Conservation (phyloP, 176 grass and related monocot genomes). For the Bonia amplexicaulis region DNA sequence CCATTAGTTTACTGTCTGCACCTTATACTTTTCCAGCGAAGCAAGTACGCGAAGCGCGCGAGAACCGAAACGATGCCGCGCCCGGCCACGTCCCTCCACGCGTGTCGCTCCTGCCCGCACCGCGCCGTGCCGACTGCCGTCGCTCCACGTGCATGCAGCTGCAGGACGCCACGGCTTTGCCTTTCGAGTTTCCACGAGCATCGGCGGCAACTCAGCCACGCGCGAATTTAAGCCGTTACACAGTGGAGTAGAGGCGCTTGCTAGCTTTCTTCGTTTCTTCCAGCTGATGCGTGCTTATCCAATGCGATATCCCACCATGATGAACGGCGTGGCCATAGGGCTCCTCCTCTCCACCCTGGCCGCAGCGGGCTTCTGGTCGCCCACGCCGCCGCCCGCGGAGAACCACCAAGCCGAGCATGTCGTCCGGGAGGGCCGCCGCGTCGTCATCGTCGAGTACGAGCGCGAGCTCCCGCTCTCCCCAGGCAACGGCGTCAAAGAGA, state of each 20-base stretch:
- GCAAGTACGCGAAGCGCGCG: not conserved
- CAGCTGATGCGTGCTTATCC: not conserved
- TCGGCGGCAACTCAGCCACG: not conserved
- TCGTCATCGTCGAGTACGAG: conserved; percentile 89
- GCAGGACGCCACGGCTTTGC: not conserved
- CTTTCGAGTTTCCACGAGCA: not conserved
- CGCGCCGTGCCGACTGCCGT: not conserved
- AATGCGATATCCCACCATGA: conserved; percentile 40
- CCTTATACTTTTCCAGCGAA: not conserved
- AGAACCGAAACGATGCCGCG: not conserved
- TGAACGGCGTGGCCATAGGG: conserved; percentile 61
- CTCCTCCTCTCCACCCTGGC: conserved; percentile 65
- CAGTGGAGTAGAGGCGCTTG: not conserved
- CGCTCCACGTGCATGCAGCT: not conserved
- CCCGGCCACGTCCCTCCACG: not conserved
- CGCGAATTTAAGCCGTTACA: not conserved
- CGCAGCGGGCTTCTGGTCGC: conserved; percentile 60
- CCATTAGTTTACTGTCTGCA: no score
- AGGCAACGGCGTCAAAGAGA: conserved; percentile 17
- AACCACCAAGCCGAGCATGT: conserved; percentile 8
- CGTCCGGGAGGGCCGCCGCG: conserved; percentile 57
- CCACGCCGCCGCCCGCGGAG: conserved; percentile 1
- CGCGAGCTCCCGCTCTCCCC: conserved; percentile 33
- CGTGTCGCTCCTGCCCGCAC: not conserved
- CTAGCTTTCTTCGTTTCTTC: no score